phyloP scores from a whole-genome alignment of 768 basidiomycete species.

The Tylopilus balloui region DNA sequence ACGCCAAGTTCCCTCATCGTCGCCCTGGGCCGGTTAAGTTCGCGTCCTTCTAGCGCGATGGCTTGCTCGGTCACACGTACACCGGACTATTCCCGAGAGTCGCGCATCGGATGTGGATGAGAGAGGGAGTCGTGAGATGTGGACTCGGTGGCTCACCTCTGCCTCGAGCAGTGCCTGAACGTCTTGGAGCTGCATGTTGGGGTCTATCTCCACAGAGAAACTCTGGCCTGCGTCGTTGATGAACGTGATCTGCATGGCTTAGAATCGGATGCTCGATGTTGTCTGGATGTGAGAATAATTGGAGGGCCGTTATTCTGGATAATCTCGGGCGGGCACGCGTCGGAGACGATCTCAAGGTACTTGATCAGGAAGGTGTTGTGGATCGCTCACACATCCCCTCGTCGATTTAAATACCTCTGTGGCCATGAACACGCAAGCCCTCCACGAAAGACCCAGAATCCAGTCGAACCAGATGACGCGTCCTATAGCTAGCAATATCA shows the following conservation, averaged over 20 bases:
- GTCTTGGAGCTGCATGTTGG: slow-evolving; percentile 87
- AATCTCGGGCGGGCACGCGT: not conserved
- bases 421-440: slow-evolving; percentile 16
- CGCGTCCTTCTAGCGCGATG: slow-evolving; percentile 62
- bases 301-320: not conserved
- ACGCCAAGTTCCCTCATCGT: slow-evolving; percentile 69
- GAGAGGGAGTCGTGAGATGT: not conserved
- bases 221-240: slow-evolving; percentile 61
- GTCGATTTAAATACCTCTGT: slow-evolving; percentile 12
- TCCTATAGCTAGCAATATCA: slow-evolving; percentile 7
- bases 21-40: slow-evolving; percentile 59
- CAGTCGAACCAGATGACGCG: slow-evolving; percentile 18
- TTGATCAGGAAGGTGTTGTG: slow-evolving; percentile 27
- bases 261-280: not conserved
- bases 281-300: not conserved
- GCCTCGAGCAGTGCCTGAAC: slow-evolving; percentile 93
- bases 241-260: slow-evolving; percentile 67
- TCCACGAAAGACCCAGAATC: slow-evolving; percentile 21
- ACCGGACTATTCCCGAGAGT: slow-evolving; percentile 77
- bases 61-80: slow-evolving; percentile 70
- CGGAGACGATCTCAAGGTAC: slow-evolving; percentile 9
- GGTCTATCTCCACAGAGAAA: slow-evolving; percentile 78
- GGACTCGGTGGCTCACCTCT: slow-evolving; percentile 61
- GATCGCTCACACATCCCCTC: not conserved
- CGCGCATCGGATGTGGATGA: not conserved